Evolutionary conservation across 208 protist genomes (phyloP), one percentile per base, ranked within the genome.

Genomic region (Histomonas meleagridis): DNA sequence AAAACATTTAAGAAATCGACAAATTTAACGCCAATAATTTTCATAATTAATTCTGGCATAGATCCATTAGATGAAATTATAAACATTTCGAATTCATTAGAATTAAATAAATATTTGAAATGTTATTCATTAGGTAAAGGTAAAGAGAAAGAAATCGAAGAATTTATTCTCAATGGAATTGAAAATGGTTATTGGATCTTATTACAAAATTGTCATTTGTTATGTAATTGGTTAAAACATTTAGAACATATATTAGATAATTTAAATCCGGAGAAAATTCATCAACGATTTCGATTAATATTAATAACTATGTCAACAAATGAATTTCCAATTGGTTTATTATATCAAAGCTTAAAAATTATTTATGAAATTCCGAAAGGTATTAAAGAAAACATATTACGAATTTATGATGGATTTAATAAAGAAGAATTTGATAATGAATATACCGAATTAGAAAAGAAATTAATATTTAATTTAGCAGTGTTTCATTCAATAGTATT

Each of bases 311-410:
- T 98, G 96, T 98, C 98, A 2, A 97, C 93, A 90, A 93, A 95
- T 12, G 94, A 95, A 78, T 99, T 99, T 93, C 98, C 98, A 18
- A 96, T 98, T 48, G 94, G 97, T 53, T 97, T 99, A 91, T 95
- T 99, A 78, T 97, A 99, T 94, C 97, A 97, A 92, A 96, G 96
- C 78, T 96, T 98, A 86, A 99, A 99, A 95, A 97, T 99, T 94
- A 99, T 98, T 18, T 98, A 98, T 92, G 98, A 99, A 95, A 97
- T 98, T 55, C 98, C 98, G 35, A 97, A 96, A 0, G 97, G 97
- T 46, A 93, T 99, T 60, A 95, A 96, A 92, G 95, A 97, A 51
- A 99, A 99, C 94, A 96, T 99, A 95, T 79, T 96, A 48, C 96
- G 97, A n/a, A 95, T 98, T 43, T 96, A 94, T 2, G 93, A 96